phyloP scores from a whole-genome alignment of 1,139 yeast genomes.

The Kluyveromyces sp. region DNA sequence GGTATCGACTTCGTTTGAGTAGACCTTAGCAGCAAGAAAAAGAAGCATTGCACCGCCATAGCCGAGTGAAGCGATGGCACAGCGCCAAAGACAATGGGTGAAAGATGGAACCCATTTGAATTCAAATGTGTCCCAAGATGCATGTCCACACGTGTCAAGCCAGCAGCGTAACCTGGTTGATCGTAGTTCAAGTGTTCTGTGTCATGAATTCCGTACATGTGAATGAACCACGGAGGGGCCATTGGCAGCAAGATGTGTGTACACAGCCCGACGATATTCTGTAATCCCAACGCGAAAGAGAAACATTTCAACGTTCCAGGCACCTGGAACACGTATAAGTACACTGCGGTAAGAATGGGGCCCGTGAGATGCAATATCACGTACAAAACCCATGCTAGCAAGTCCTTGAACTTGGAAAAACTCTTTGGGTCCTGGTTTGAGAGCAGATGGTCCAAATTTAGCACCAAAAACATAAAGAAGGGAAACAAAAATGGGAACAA shows the following conservation, averaged over 20 bases:
- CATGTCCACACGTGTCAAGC: constrained; percentile 55
- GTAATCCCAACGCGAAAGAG: constrained; percentile 48
- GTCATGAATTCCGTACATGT: constrained; percentile 48
- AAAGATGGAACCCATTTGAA: constrained; percentile 55
- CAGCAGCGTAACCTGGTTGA: constrained; percentile 65
- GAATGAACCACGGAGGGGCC: constrained; percentile 70
- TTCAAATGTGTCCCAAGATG: constrained; percentile 57
- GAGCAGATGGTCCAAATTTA: constrained; percentile 37
- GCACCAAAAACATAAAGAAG: constrained; percentile 16
- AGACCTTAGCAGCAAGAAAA: constrained; percentile 35
- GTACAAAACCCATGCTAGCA: constrained; percentile 54
- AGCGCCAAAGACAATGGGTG: constrained; percentile 68
- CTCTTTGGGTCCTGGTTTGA: constrained; percentile 30
- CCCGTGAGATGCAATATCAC: constrained; percentile 53
- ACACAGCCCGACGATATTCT: constrained; percentile 51
- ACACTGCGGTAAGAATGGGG: constrained; percentile 57
- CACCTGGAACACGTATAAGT: constrained; percentile 59
- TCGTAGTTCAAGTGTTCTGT: constrained; percentile 44
- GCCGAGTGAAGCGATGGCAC: constrained; percentile 63
- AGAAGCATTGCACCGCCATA: constrained; percentile 49
- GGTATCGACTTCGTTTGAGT: constrained; percentile 24
- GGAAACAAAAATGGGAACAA: constrained; percentile 24
- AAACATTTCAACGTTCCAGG: constrained; percentile 53
- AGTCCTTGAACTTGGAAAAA: constrained; percentile 40
- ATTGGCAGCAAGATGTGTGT: constrained; percentile 58